Evolutionary conservation across 1,284 basidiomycete species (phyloP), one percentile per base, ranked within the genome.

Genomic region (Vanrija humicola): DNA sequence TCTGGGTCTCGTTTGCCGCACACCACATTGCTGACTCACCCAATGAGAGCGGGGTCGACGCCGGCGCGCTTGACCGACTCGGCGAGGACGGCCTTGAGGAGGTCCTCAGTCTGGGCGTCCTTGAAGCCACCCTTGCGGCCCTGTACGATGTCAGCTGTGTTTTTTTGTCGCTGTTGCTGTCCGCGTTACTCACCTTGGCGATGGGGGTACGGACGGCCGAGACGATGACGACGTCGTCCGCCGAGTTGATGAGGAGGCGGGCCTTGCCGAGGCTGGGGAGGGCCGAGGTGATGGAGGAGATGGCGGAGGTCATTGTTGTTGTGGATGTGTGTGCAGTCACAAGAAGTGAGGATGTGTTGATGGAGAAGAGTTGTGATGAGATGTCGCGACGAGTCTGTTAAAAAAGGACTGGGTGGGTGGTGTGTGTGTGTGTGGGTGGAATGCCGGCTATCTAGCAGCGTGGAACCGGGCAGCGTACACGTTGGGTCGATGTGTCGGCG

Each of bases 91-190:
- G 85, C 86, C 23, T 88, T 86, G 61, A 98, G 85, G 65, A 96
- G 81, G 67, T 95, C 88, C 69, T 98, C 95, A 12, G 92, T 90
- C 48, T 85, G 82, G 25, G 89, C 90, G 76, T 95, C 91, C 75
- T 96, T 92, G 81, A 97, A 93, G 15, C 90, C 91, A 55, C 94
- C 94, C 76, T 95, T 96, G 77, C 83, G 89, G 28, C 69, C 70
- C 73, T 75, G 49, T 10, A 18, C 9, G 16, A 6, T 18, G 51
- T 54, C 46, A 56, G 53, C 19, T 34, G 10, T 34, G 10, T 15
- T 14, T 1, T 5, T 12, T 34, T 12, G 7, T 14, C 14, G 2
- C 34, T 12, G 14, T 12, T 18, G 8, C 39, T 18, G 7, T 23
- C 21, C 21, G 21, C 21, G 21, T 23, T 12, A 62, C 72, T 54